These are phyloP conservation scores for Ophiocordyceps sinensis DNA, from an alignment of 2,329 filamentous ascomycete species.

Conservation along the genomic window DNA sequence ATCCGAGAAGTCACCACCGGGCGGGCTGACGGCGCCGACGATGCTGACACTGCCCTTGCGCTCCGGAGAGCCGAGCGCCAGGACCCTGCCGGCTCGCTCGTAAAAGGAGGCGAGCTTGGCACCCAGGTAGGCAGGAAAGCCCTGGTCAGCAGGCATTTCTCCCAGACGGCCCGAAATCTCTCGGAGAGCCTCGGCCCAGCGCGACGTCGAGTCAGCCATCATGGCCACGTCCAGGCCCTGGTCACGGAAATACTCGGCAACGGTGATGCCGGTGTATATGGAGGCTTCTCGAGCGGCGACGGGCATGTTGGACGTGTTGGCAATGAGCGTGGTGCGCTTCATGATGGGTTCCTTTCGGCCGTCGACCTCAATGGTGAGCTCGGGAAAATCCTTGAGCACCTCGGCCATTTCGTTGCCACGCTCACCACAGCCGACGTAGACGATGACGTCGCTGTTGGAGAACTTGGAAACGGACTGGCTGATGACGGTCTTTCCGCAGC, in stretches of 20 bases:
- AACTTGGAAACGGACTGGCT: constrained; percentile 98
- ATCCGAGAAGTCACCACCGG: constrained; percentile 98
- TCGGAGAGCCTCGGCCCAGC: constrained; percentile 97
- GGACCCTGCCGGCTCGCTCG: constrained; percentile 85
- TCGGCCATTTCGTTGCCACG: constrained; percentile 99
- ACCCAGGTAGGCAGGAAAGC: constrained; percentile 94
- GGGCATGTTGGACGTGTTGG: constrained; percentile 99
- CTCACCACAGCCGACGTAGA: constrained; percentile 87
- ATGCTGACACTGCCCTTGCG: constrained; percentile 90
- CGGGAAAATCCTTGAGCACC: constrained; percentile 98
- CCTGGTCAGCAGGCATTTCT: constrained; percentile 99
- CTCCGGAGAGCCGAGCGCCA: constrained; percentile 75
- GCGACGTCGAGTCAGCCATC: constrained; percentile 98
- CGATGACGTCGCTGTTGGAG: constrained; percentile 97
- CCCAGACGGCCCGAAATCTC: constrained; percentile 96
- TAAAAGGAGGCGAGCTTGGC: constrained; percentile 98
- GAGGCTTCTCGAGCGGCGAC: constrained; percentile 96
- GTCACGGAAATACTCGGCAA: constrained; percentile 94
- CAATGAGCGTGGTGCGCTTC: constrained; percentile 97
- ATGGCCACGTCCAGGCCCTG: constrained; percentile 96
- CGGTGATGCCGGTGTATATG: constrained; percentile 92
- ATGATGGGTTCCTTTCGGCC: constrained; percentile 97
- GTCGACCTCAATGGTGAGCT: constrained; percentile 87
- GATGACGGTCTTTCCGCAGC: constrained; percentile 98
- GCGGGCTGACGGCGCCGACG: constrained; percentile 91